Base-by-base conservation (phyloP, 257 asterid genomes). In the Ballota nigra region DNA sequence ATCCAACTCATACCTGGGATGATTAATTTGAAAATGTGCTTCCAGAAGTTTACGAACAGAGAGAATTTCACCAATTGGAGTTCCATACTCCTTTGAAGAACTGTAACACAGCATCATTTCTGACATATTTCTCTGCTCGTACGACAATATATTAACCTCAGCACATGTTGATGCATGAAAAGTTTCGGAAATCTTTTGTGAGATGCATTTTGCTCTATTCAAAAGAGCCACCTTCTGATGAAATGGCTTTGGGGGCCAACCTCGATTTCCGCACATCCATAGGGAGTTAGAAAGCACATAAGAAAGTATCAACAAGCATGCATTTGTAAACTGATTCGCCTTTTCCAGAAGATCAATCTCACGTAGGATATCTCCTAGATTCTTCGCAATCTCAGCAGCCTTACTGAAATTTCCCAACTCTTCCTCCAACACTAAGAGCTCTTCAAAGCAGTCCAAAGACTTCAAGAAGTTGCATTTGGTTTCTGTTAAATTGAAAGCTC, bases 211-310 rank as follows among this genome's bases (percentile, higher is more conserved):
- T 4, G 83, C 86, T 71, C 78, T 83, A 7, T 51, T 43, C 59
- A 84, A 10, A 31, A 89, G 86, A 22, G 60, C 78, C 26, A 66
- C 78, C 71, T 78, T 83, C 0, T 43, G 19, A 31, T 81, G 63
- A 71, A 87, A 85, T 3, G 71, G 70, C 80, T 86, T 86, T 40
- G 79, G 28, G 9, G 90, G 87, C 96, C 94, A 89, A 34, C 90
- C 88, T 58, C 60, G 75, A 64, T 67, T 61, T 40, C 78, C 76
- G 18, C 76, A 65, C 6, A 45, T 47, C 92, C 96, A 88, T 5
- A 88, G 56, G 57, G 90, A 80, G 34, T 74, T 76, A 1, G 75
- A 70, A 49, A 89, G 68, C 26, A 79, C 79, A 16, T 80, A 73
- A 0, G 74, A 78, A 51, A 84, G 66, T 74, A 83, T 36, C 16